phyloP scores from a whole-genome alignment of 2,329 filamentous ascomycete genomes.

The Penicillium crustosum region DNA sequence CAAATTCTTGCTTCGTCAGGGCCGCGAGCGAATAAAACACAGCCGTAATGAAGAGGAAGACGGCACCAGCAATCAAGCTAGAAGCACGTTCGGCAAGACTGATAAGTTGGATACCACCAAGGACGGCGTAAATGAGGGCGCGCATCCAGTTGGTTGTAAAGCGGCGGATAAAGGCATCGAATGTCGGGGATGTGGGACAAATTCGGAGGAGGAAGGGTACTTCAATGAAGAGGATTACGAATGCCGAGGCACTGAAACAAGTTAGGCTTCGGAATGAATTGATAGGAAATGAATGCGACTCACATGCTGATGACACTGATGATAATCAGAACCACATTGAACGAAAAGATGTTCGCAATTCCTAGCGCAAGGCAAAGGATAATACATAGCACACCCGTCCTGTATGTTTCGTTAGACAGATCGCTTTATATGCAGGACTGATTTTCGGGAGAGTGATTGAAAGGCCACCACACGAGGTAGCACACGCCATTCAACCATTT shows the following conservation, averaged over 20 bases:
- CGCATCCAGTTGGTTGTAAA: conserved; percentile 98
- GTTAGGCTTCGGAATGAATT: conserved; percentile 43
- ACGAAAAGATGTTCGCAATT: conserved; percentile 67
- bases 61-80: conserved; percentile 80
- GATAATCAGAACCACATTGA: conserved; percentile 57
- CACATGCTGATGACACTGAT: conserved; percentile 61
- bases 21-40: conserved; percentile 67
- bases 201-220: conserved; percentile 94
- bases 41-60: conserved; percentile 74
- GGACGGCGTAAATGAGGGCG: conserved; percentile 77
- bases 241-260: conserved; percentile 62
- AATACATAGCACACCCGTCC: conserved; percentile 59
- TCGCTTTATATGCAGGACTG: neutral
- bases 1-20: conserved; percentile 48
- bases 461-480: neutral
- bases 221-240: conserved; percentile 81
- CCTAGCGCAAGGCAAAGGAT: conserved; percentile 66
- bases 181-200: conserved; percentile 87
- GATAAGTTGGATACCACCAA: conserved; percentile 82
- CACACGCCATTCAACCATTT: neutral
- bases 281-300: conserved; percentile 28
- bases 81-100: conserved; percentile 66
- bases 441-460: neutral
- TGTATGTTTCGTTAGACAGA: conserved; percentile 23
- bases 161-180: conserved; percentile 84